Base-by-base conservation (phyloP, 164 flowering plant genomes). In the Cinnamomum micranthum region DNA sequence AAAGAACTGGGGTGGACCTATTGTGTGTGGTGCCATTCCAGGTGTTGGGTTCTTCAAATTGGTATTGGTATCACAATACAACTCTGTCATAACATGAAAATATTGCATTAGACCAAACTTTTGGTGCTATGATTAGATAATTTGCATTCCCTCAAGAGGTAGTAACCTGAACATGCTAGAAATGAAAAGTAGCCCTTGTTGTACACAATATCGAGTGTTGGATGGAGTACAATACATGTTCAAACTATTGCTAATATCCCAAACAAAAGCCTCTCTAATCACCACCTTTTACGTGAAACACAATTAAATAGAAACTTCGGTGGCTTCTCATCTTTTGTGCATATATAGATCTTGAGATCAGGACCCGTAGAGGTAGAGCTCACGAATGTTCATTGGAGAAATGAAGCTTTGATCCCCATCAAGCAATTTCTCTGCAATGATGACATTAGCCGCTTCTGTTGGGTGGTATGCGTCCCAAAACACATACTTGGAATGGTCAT, bases 391-490 rank as follows among this genome's bases (percentile, higher is more conserved):
- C 64, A 87, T 79, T 0, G 92, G 92, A 24, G 50, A 82, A 74
- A 63, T 72, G 12, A 72, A 14, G 24, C 60, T 80, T 69, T 78
- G 55, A 72, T 84, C 87, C 0, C 91, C 91, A 73, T 86, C 79
- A 0, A 87, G 77, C 20, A 87, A 71, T n/a, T 74, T 66, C 10
- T 79, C 68, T 1, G 90, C 86, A 65, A 87, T 75, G 52, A 87
- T 76, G 19, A 73, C n/a, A 75, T 88, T 87, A 20, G 83, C 82
- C 64, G 90, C 90, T 75, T 87, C 91, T 5, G 89, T 87, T 6
- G 92, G 92, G 68, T 87, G 92, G 71, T 83, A 85, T 35, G 90
- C 85, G 75, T 88, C 92, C 94, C 94, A 90, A 81, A 90, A 88
- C 77, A 88, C 86, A 28, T 86, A 88, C 81, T 88, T 89, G 15